These are phyloP conservation scores for Jamesozyma rosinii DNA, from an alignment of 805 yeast genomes.

Conservation along the genomic window DNA sequence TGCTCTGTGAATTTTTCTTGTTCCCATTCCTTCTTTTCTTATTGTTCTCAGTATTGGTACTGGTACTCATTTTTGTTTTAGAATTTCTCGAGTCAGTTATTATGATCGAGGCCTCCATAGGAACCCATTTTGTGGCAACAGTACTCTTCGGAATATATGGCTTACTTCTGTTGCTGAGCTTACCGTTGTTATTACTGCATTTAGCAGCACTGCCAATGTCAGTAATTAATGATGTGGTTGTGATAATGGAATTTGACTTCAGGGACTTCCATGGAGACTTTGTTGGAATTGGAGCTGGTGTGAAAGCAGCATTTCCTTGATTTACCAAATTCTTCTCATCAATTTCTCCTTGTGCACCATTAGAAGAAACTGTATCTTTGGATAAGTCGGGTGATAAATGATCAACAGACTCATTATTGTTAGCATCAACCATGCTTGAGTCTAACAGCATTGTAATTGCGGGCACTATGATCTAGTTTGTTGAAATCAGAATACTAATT, in stretches of 20 bases:
- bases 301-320: conserved; percentile 4
- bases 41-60: background rate
- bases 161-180: background rate
- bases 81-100: background rate
- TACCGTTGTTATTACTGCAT: background rate
- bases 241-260: conserved; percentile 9
- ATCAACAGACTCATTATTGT: background rate
- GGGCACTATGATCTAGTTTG: no score
- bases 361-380: background rate
- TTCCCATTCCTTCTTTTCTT: background rate
- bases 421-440: background rate
- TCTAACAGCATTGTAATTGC: background rate
- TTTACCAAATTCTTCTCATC: background rate
- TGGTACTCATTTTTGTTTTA: background rate
- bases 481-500: no score
- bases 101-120: conserved; percentile 42
- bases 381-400: background rate
- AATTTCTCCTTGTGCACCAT: background rate
- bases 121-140: conserved; percentile 48
- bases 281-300: conserved; percentile 26
- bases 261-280: conserved; percentile 24
- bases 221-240: background rate
- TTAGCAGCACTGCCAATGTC: background rate
- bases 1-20: background rate
- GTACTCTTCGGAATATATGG: conserved; percentile 4